Evolutionary conservation across 169 alveolate genomes (phyloP).

Genomic region (Theileria equi): DNA sequence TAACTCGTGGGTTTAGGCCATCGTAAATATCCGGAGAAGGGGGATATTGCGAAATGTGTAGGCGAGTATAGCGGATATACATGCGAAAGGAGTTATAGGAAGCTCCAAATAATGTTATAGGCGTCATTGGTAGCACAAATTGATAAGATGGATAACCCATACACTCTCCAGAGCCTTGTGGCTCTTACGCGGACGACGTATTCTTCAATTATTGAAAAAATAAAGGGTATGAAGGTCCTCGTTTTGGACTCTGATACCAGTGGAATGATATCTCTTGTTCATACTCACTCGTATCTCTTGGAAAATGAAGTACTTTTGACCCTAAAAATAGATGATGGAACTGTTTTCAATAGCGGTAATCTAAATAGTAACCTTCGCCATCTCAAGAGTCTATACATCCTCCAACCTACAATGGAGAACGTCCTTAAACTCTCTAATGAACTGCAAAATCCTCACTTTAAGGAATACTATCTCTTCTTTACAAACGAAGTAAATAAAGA

Average conservation of each 20-base stretch:
- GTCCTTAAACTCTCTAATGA: slow-evolving; percentile 78
- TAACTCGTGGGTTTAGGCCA: no score
- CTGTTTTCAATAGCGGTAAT: slow-evolving; percentile 43
- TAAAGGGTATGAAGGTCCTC: slow-evolving; percentile 83
- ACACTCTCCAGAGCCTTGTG: slow-evolving; percentile 59
- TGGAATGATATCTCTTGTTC: slow-evolving; percentile 85
- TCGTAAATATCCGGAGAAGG: no score
- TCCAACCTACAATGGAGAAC: slow-evolving; percentile 87
- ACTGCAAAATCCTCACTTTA: slow-evolving; percentile 82
- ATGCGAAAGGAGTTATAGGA: no score
- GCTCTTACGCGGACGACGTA: slow-evolving; percentile 64
- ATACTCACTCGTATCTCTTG: slow-evolving; percentile 85
- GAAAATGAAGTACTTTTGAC: slow-evolving; percentile 89
- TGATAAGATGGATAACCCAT: slow-evolving; percentile 63
- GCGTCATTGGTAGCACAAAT: background rate
- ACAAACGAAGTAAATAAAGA: slow-evolving; percentile 82
- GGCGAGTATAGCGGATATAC: no score
- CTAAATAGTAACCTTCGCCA: slow-evolving; percentile 79
- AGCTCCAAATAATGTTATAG: no score
- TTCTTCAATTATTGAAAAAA: slow-evolving; percentile 66
- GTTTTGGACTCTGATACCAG: slow-evolving; percentile 89
- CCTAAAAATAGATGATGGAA: slow-evolving; percentile 84
- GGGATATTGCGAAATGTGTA: no score
- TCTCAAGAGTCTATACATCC: slow-evolving; percentile 84
- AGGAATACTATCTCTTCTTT: slow-evolving; percentile 85